Evolutionary conservation across 2,329 filamentous ascomycete species (phyloP).

Genomic region (Aspergillus cejpii): DNA sequence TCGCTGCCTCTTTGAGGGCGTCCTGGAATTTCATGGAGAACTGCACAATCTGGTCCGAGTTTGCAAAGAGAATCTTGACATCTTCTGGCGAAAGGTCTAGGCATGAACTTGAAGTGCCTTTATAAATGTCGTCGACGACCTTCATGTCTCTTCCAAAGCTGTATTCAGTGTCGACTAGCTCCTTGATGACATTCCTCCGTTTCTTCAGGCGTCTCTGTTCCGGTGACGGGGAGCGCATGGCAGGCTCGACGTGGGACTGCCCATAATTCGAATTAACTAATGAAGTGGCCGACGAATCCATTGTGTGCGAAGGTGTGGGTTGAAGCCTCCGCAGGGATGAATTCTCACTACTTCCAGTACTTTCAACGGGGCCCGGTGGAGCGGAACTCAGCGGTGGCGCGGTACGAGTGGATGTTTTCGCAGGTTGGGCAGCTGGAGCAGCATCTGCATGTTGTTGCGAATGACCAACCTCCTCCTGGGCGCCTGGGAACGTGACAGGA

Average conservation of each 20-base stretch:
- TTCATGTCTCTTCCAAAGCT: constrained; percentile 93
- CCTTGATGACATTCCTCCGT: constrained; percentile 78
- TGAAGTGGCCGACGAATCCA: constrained; percentile 36
- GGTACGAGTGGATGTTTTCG: constrained; percentile 13
- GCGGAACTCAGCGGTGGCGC: constrained; percentile 11
- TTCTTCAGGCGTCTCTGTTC: constrained; percentile 59
- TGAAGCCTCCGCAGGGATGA: constrained; percentile 31
- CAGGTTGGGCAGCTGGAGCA: constrained; percentile 1
- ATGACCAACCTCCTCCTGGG: constrained; percentile 9
- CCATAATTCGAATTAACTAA: constrained; percentile 29
- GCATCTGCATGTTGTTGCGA: constrained; percentile 3
- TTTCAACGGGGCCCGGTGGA: constrained; percentile 21
- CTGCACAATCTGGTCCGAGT: constrained; percentile 80
- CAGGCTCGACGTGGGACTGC: constrained; percentile 17
- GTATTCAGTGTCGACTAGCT: constrained; percentile 87
- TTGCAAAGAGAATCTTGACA: constrained; percentile 84
- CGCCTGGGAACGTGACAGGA: constrained; percentile 8
- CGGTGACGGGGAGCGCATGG: constrained; percentile 30
- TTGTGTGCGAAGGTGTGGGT: constrained; percentile 26
- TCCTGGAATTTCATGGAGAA: constrained; percentile 77
- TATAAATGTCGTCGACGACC: constrained; percentile 95
- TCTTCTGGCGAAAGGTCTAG: constrained; percentile 74
- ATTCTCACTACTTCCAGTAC: constrained; percentile 33
- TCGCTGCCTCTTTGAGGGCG: constrained; percentile 71
- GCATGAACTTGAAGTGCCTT: constrained; percentile 78